phyloP scores from a whole-genome alignment of 1,284 basidiomycete species.

The Kwoniella shivajii region DNA sequence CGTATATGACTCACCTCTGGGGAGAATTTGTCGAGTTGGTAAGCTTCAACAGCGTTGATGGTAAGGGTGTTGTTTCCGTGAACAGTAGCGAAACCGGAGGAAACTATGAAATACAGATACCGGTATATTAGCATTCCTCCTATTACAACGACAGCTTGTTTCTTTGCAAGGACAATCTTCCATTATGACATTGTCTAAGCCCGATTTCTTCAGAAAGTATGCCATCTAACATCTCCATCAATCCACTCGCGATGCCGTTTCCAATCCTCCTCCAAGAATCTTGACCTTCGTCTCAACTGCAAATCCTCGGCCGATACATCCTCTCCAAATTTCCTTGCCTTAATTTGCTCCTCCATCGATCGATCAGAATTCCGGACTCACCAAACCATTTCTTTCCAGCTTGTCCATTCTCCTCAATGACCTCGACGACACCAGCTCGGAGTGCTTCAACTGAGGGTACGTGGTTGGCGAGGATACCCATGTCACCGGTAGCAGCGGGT shows the following conservation, averaged over 20 bases:
- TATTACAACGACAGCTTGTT: too few species aligned
- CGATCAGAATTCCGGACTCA: too few species aligned
- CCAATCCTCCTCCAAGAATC: background rate
- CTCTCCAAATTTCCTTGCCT: too few species aligned
- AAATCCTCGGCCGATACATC: too few species aligned
- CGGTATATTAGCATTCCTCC: too few species aligned
- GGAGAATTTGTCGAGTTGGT: slow-evolving; percentile 77
- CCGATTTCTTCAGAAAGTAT: too few species aligned
- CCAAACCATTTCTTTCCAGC: slow-evolving; percentile 89
- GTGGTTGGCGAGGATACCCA: slow-evolving; percentile 97
- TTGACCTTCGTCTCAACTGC: too few species aligned
- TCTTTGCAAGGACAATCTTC: too few species aligned
- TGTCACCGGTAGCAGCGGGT: slow-evolving; percentile 90
- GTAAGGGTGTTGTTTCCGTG: slow-evolving; percentile 97
- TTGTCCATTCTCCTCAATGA: slow-evolving; percentile 74
- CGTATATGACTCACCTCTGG: slow-evolving; percentile 38
- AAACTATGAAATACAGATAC: too few species aligned
- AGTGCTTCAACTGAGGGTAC: slow-evolving; percentile 91
- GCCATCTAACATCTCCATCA: background rate
- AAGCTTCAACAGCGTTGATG: slow-evolving; percentile 96
- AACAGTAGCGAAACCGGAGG: slow-evolving; percentile 95
- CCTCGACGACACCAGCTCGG: slow-evolving; percentile 88
- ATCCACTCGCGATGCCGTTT: too few species aligned
- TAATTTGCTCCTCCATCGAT: too few species aligned
- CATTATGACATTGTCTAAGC: too few species aligned